Evolutionary conservation across 768 basidiomycete species (phyloP).

Genomic region (Boletus insuetus): DNA sequence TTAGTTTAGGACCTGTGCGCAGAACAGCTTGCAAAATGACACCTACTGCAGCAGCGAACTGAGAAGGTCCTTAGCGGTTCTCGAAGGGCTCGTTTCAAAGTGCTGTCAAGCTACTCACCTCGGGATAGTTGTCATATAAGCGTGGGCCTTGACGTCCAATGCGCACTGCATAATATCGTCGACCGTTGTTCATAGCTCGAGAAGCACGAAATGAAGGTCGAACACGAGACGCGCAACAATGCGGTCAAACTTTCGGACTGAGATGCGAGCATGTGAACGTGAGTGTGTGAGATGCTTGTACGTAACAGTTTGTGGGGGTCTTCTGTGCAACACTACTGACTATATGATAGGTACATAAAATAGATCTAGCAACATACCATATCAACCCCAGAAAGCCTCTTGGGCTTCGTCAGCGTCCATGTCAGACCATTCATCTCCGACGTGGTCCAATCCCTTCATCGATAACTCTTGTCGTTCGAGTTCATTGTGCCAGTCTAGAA

Average conservation of each 20-base stretch:
- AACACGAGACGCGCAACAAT: too few species aligned
- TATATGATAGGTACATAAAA: too few species aligned
- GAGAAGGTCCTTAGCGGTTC: background rate
- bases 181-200: constrained; percentile 12
- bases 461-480: constrained; percentile 19
- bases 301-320: background rate
- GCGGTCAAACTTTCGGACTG: background rate
- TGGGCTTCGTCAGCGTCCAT: constrained; percentile 39
- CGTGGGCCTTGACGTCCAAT: constrained; percentile 33
- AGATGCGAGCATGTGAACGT: background rate
- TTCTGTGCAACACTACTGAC: too few species aligned
- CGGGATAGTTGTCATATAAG: constrained; percentile 28
- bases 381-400: constrained; percentile 29
- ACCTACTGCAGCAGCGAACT: constrained; percentile 29
- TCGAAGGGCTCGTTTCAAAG: background rate
- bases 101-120: constrained; percentile 20
- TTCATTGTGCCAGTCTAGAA: constrained; percentile 53
- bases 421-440: constrained; percentile 19
- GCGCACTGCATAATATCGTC: constrained; percentile 36
- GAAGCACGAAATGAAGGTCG: background rate
- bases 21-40: background rate
- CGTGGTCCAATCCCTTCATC: constrained; percentile 9
- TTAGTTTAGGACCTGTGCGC: background rate
- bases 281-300: background rate
- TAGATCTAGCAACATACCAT: too few species aligned